phyloP scores from a whole-genome alignment of 192 early-diverging fungal genomes.

The Umbelopsis sp. region DNA sequence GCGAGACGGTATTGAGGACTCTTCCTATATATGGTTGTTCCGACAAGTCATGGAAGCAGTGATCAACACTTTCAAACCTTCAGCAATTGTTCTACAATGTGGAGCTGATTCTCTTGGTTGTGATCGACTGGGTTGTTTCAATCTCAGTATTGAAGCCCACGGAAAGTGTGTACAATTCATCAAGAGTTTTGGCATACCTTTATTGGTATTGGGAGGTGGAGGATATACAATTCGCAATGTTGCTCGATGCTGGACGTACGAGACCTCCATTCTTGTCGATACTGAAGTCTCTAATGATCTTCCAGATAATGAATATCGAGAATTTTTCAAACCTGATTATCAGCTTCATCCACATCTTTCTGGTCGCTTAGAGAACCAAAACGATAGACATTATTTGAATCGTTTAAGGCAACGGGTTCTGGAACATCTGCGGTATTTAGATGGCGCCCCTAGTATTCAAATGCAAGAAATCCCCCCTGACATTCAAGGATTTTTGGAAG shows the following conservation, averaged over 20 bases:
- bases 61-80: slow-evolving; percentile 75
- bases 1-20: slow-evolving; percentile 85
- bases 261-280: slow-evolving; percentile 85
- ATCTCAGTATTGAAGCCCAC: slow-evolving; percentile 68
- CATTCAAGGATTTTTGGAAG: slow-evolving; percentile 57
- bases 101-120: slow-evolving; percentile 68
- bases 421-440: slow-evolving; percentile 86
- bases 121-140: slow-evolving; percentile 58
- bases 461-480: slow-evolving; percentile 87
- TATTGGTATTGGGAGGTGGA: slow-evolving; percentile 85
- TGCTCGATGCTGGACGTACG: slow-evolving; percentile 92
- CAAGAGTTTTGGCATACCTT: slow-evolving; percentile 77
- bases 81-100: slow-evolving; percentile 90
- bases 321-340: slow-evolving; percentile 90
- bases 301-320: slow-evolving; percentile 73
- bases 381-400: slow-evolving; percentile 77
- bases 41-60: slow-evolving; percentile 70
- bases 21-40: slow-evolving; percentile 80
- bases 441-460: slow-evolving; percentile 93
- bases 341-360: slow-evolving; percentile 85
- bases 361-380: slow-evolving; percentile 85
- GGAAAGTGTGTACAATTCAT: slow-evolving; percentile 80
- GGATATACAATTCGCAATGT: slow-evolving; percentile 94
- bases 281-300: slow-evolving; percentile 74
- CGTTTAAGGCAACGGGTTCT: slow-evolving; percentile 61